Evolutionary conservation across 441 rosid species (phyloP).

Genomic region (Hypseocharis bilobata): DNA sequence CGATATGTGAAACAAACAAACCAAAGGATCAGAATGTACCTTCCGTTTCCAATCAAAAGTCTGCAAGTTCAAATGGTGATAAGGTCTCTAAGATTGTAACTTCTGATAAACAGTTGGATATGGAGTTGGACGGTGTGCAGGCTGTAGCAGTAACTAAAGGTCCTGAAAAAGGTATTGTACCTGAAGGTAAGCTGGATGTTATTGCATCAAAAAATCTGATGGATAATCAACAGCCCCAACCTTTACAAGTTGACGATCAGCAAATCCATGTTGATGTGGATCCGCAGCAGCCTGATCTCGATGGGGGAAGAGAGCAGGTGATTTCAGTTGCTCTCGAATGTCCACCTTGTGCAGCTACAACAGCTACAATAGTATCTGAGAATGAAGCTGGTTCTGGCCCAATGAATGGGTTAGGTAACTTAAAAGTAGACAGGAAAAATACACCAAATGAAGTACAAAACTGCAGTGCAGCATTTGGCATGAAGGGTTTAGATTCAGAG

Average conservation of each 20-base stretch:
- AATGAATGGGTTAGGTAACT: constrained; percentile 40
- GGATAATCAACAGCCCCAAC: constrained; percentile 30
- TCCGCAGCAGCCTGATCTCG: constrained; percentile 31
- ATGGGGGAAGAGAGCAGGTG: constrained; percentile 36
- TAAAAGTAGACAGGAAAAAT: constrained; percentile 31
- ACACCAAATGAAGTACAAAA: constrained; percentile 34
- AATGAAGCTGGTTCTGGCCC: constrained; percentile 32
- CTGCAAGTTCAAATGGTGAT: constrained; percentile 55
- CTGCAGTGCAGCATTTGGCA: constrained; percentile 30
- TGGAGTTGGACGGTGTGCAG: constrained; percentile 43
- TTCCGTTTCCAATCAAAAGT: constrained; percentile 35
- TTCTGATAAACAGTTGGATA: constrained; percentile 38
- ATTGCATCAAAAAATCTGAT: constrained; percentile 27
- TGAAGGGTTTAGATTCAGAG: constrained; percentile 52
- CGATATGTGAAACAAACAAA: constrained; percentile 43
- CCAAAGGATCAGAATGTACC: constrained; percentile 45
- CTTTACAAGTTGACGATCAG: constrained; percentile 30
- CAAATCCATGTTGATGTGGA: constrained; percentile 26
- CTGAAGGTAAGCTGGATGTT: constrained; percentile 40
- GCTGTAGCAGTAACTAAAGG: constrained; percentile 29
- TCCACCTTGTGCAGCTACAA: constrained; percentile 32
- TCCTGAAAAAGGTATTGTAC: constrained; percentile 30
- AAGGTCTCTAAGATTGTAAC: constrained; percentile 34
- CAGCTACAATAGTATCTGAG: constrained; percentile 32
- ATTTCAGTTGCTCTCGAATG: constrained; percentile 34